A percentile compares a stretch with the other conserved stretches of the same genome.
Evolutionary conservation across 2,329 filamentous ascomycete genomes (phyloP).

Genomic region (Penicillium sp.): DNA sequence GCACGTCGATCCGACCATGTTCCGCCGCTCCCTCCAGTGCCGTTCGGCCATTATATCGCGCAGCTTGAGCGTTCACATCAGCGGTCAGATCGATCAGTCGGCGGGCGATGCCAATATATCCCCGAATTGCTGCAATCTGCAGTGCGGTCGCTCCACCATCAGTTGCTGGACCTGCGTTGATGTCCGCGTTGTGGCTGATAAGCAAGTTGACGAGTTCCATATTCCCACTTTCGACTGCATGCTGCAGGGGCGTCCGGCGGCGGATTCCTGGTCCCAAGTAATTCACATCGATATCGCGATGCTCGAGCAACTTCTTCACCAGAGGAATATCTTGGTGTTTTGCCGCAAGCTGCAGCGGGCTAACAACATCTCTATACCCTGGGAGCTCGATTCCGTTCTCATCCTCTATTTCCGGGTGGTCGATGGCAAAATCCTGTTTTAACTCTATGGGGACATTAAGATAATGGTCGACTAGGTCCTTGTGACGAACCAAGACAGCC

Average conservation of each 20-base stretch:
- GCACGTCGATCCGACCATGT: slow-evolving; percentile 34
- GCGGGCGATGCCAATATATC: slow-evolving; percentile 29
- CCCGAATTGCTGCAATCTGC: slow-evolving; percentile 33
- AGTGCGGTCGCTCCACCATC: slow-evolving; percentile 31
- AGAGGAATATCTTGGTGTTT: background rate
- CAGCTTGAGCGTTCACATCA: slow-evolving; percentile 27
- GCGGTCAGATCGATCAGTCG: slow-evolving; percentile 27
- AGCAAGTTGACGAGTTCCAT: slow-evolving; percentile 24
- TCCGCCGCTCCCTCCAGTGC: slow-evolving; percentile 36
- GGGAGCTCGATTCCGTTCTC: background rate
- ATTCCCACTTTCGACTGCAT: slow-evolving; percentile 24
- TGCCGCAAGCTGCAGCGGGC: background rate
- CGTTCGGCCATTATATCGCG: slow-evolving; percentile 27
- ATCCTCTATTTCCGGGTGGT: background rate
- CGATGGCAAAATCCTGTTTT: background rate
- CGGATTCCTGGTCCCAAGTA: background rate
- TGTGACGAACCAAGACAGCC: background rate
- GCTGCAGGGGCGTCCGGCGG: slow-evolving; percentile 20
- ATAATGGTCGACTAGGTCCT: background rate
- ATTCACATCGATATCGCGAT: slow-evolving; percentile 20
- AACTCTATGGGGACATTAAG: background rate
- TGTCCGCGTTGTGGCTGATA: slow-evolving; percentile 20
- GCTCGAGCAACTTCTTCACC: background rate
- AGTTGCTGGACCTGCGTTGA: slow-evolving; percentile 1
- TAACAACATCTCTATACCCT: background rate